phyloP scores from a whole-genome alignment of 805 yeast species.

The Saccharomycopsis sp. region DNA sequence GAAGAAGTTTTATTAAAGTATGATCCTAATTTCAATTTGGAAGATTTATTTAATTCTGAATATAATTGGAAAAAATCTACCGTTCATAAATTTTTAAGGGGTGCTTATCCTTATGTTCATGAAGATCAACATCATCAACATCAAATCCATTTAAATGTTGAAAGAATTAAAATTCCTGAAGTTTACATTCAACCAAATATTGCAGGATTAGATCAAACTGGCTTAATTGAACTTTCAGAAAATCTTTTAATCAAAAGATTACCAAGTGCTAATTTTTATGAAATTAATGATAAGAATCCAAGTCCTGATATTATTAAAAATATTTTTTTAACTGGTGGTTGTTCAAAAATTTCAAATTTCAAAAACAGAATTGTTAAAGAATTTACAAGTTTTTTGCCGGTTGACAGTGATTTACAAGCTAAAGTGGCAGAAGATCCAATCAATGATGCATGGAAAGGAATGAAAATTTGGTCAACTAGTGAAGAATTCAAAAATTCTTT shows the following conservation, averaged over 20 bases:
- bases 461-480: slow-evolving; percentile 65
- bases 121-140: slow-evolving; percentile 80
- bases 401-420: slow-evolving; percentile 48
- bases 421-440: slow-evolving; percentile 57
- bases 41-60: slow-evolving; percentile 72
- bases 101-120: slow-evolving; percentile 77
- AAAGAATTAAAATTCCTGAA: slow-evolving; percentile 88
- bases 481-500: slow-evolving; percentile 36
- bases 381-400: slow-evolving; percentile 61
- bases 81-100: slow-evolving; percentile 78
- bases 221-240: slow-evolving; percentile 68
- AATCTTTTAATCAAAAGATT: slow-evolving; percentile 53
- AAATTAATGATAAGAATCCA: slow-evolving; percentile 31
- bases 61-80: slow-evolving; percentile 78
- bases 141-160: slow-evolving; percentile 84
- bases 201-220: slow-evolving; percentile 94
- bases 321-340: slow-evolving; percentile 83
- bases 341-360: slow-evolving; percentile 53
- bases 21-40: slow-evolving; percentile 80
- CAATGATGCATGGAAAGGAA: slow-evolving; percentile 88
- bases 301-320: slow-evolving; percentile 33
- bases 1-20: slow-evolving; percentile 69
- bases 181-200: slow-evolving; percentile 85
- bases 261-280: slow-evolving; percentile 44
- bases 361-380: slow-evolving; percentile 60